Conservation (phyloP, 2,329 filamentous ascomycete species). For the Phyllosticta citrichinensis region DNA sequence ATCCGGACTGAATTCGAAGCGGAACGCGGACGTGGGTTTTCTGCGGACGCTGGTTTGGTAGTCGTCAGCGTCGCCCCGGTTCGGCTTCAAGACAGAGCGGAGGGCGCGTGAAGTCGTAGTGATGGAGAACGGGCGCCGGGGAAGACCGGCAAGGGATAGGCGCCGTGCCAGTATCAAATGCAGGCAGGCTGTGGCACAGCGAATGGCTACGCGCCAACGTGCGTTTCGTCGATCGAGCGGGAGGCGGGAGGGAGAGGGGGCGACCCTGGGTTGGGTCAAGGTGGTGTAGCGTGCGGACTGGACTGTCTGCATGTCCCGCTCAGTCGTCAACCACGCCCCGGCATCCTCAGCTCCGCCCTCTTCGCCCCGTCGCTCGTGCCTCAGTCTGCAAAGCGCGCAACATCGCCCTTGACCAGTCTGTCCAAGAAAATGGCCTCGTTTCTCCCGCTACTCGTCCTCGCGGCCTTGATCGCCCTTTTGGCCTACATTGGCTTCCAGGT, state of each 20-base stretch:
- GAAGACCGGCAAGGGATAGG: not conserved
- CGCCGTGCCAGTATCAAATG: not conserved
- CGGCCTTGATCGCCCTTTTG: constrained; percentile 46
- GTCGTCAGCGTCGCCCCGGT: not conserved
- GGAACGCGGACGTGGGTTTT: not conserved
- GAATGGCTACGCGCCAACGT: not conserved
- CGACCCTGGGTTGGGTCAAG: not conserved
- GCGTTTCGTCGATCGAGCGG: not conserved
- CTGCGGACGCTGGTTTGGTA: not conserved
- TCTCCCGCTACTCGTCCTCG: constrained; percentile 55
- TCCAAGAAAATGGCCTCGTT: constrained; percentile 29
- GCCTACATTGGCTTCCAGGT: constrained; percentile 60
- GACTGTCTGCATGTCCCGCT: not conserved
- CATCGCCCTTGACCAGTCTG: not conserved
- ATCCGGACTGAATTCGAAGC: not conserved
- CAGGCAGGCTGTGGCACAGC: not conserved
- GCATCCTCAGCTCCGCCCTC: not conserved
- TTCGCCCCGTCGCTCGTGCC: not conserved
- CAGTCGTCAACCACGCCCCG: not conserved
- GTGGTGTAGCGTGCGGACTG: not conserved
- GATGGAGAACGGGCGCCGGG: not conserved
- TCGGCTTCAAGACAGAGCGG: not conserved
- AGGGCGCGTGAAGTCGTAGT: not conserved
- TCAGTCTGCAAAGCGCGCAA: not conserved
- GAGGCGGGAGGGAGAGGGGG: not conserved